These are phyloP conservation scores for Sordariomycetes sp. DNA, from an alignment of 2,329 filamentous ascomycete genomes.

Conservation along the genomic window DNA sequence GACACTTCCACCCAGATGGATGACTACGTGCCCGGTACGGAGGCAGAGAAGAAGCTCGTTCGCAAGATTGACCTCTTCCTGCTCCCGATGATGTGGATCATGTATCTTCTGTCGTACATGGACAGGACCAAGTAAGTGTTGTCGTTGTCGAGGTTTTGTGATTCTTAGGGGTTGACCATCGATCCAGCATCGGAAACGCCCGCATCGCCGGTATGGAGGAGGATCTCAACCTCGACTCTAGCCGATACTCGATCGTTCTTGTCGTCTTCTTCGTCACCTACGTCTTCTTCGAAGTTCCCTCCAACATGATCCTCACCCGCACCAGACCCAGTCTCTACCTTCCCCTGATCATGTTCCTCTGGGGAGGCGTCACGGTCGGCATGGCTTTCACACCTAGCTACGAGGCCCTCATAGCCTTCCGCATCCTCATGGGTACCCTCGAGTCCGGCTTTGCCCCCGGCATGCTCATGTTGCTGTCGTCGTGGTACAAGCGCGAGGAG, in stretches of 20 bases:
- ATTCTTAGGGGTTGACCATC: not conserved
- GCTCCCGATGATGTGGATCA: conserved; percentile 43
- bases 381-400: conserved; percentile 19
- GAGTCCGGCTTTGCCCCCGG: conserved; percentile 54
- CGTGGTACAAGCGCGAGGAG: conserved; percentile 47
- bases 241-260: conserved; percentile 50
- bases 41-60: conserved; percentile 22
- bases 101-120: conserved; percentile 51
- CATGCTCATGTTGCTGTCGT: conserved; percentile 52
- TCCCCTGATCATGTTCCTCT: conserved; percentile 54
- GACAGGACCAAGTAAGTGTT: conserved; percentile 53
- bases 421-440: conserved; percentile 42
- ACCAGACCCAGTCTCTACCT: conserved; percentile 56
- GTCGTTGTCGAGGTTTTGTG: not conserved
- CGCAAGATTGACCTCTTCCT: conserved; percentile 29
- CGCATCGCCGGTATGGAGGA: conserved; percentile 37
- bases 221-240: conserved; percentile 38
- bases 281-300: conserved; percentile 53
- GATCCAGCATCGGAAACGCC: conserved; percentile 33
- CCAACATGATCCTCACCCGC: conserved; percentile 56
- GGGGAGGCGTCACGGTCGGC: conserved; percentile 16
- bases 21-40: conserved; percentile 15
- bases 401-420: conserved; percentile 18
- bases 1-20: conserved; percentile 6
- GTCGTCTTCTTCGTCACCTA: conserved; percentile 64